These are phyloP conservation scores for Basipetospora sp. DNA, from an alignment of 2,329 filamentous ascomycete genomes.

Conservation along the genomic window DNA sequence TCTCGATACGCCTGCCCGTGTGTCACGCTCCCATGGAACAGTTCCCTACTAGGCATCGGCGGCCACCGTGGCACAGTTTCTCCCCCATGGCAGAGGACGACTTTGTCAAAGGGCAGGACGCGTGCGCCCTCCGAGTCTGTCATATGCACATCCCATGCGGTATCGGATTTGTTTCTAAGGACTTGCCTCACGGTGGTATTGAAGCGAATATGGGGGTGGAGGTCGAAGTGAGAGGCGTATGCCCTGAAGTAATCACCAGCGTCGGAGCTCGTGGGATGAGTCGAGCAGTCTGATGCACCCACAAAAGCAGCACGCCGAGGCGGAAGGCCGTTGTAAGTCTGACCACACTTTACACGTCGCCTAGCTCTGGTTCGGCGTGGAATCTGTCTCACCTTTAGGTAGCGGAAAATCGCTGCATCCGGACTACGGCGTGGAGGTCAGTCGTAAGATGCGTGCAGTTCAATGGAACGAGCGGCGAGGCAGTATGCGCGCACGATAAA, in stretches of 20 bases:
- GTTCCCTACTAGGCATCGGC: slow-evolving; percentile 17
- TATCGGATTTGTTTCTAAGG: slow-evolving; percentile 14
- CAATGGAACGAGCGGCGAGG: slow-evolving; percentile 4
- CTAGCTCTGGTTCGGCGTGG: not conserved
- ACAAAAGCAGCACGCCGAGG: not conserved
- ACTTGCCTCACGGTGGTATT: slow-evolving; percentile 17
- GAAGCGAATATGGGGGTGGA: slow-evolving; percentile 20
- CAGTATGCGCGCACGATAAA: slow-evolving; percentile 13
- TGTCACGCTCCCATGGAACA: slow-evolving; percentile 20
- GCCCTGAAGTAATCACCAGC: slow-evolving; percentile 24
- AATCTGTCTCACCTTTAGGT: slow-evolving; percentile 19
- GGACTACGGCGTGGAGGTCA: slow-evolving; percentile 25
- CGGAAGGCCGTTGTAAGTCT: slow-evolving; percentile 3
- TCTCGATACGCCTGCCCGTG: slow-evolving; percentile 19
- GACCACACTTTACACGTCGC: too few species aligned
- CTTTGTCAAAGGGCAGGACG: slow-evolving; percentile 19
- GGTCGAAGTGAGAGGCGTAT: slow-evolving; percentile 25
- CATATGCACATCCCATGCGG: slow-evolving; percentile 20
- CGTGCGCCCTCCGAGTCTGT: slow-evolving; percentile 12
- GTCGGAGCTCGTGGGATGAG: slow-evolving; percentile 12
- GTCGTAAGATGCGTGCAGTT: slow-evolving; percentile 17
- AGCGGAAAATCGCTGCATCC: slow-evolving; percentile 28
- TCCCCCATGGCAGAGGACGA: slow-evolving; percentile 18
- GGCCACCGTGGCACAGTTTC: slow-evolving; percentile 20
- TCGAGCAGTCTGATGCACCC: slow-evolving; percentile 13